phyloP scores from a whole-genome alignment of 2,329 filamentous ascomycete genomes.

The Aspergillus sergii region DNA sequence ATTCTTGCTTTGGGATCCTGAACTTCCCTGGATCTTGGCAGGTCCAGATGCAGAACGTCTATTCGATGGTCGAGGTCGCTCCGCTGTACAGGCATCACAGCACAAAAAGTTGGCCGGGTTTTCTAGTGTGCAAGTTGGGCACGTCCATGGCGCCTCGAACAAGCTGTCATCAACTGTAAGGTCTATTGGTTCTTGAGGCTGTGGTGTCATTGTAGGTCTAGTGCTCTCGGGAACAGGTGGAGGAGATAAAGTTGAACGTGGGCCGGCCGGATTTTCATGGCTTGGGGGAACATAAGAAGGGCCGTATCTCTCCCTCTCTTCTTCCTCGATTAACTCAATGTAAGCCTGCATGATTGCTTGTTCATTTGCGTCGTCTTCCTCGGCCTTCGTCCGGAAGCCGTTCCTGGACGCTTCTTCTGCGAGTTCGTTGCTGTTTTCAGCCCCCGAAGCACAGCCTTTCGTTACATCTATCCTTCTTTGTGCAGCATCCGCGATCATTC shows the following conservation, averaged over 20 bases:
- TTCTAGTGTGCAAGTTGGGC: slow-evolving; percentile 63
- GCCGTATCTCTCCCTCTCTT: slow-evolving; percentile 65
- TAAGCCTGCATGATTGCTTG: slow-evolving; percentile 81
- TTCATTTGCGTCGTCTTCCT: slow-evolving; percentile 88
- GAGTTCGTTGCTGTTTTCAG: slow-evolving; percentile 67
- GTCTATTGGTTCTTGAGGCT: slow-evolving; percentile 15
- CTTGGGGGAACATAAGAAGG: slow-evolving; percentile 57
- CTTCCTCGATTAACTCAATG: slow-evolving; percentile 84
- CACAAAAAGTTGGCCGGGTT: slow-evolving; percentile 62
- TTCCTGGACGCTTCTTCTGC: slow-evolving; percentile 67
- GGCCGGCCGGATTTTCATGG: slow-evolving; percentile 55
- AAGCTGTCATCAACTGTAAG: slow-evolving; percentile 31
- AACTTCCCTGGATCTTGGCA: background rate
- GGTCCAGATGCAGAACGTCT: slow-evolving; percentile 17
- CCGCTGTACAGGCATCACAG: slow-evolving; percentile 63
- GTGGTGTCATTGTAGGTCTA: slow-evolving; percentile 24
- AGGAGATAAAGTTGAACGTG: slow-evolving; percentile 41
- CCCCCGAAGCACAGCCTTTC: slow-evolving; percentile 75
- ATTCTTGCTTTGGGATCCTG: slow-evolving; percentile 19
- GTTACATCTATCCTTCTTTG: slow-evolving; percentile 68
- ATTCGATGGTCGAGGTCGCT: slow-evolving; percentile 48
- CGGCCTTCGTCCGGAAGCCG: slow-evolving; percentile 80
- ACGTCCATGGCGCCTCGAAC: slow-evolving; percentile 56
- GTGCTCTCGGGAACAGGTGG: slow-evolving; percentile 37
- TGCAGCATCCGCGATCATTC: slow-evolving; percentile 71